phyloP scores from a whole-genome alignment of 257 asterid species.

The Nicotiana paniculata region DNA sequence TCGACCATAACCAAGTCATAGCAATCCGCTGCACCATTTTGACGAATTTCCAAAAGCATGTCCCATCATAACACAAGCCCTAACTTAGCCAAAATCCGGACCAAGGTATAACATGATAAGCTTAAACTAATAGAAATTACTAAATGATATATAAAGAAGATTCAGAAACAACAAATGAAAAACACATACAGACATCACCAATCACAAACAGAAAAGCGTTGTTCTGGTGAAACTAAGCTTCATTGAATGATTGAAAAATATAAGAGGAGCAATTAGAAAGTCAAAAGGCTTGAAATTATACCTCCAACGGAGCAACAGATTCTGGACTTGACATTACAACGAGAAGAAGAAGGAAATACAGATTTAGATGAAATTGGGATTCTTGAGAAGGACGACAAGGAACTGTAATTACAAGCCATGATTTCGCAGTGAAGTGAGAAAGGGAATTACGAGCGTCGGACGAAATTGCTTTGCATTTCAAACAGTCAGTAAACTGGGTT shows the following conservation, averaged over 20 bases:
- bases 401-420: conserved; percentile 9
- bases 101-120: background rate
- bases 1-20: background rate
- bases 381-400: background rate
- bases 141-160: no score
- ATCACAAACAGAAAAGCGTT: background rate
- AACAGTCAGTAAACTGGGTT: background rate
- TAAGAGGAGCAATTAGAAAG: background rate
- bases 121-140: background rate
- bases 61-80: background rate
- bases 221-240: background rate
- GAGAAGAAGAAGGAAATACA: conserved; percentile 2
- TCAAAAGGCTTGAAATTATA: background rate
- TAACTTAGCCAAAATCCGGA: background rate
- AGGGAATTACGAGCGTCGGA: background rate
- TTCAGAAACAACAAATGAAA: no score
- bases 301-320: conserved; percentile 9
- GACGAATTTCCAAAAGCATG: background rate
- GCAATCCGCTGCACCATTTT: background rate
- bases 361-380: conserved; percentile 2
- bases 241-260: background rate
- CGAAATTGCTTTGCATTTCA: background rate
- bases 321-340: background rate
- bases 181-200: background rate
- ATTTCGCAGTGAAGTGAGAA: background rate